phyloP scores from a whole-genome alignment of 768 basidiomycete genomes.

The Agrocybe pediades region DNA sequence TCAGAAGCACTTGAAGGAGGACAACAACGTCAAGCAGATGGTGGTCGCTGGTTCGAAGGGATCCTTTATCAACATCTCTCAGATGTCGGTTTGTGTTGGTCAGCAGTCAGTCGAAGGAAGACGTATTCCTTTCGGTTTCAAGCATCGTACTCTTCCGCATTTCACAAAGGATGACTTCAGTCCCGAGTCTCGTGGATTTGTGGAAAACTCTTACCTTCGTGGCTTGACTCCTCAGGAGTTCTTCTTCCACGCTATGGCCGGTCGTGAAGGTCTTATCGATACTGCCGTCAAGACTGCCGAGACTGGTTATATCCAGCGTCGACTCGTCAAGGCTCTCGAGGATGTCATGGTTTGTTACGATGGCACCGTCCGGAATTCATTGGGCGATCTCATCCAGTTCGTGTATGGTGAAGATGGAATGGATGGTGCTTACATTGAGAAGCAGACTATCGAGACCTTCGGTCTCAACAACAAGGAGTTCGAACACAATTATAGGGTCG shows the following conservation, averaged over 20 bases:
- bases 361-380: conserved; percentile 95
- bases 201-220: conserved; percentile 97
- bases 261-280: conserved; percentile 98
- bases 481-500: conserved; percentile 92
- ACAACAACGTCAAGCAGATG: conserved; percentile 99
- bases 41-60: conserved; percentile 99
- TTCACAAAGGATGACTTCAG: conserved; percentile 99
- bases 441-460: conserved; percentile 90
- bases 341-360: conserved; percentile 98
- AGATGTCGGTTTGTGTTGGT: conserved; percentile 99
- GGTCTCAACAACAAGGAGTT: conserved; percentile 81
- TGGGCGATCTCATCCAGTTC: conserved; percentile 95
- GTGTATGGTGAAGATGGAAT: conserved; percentile 98
- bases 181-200: conserved; percentile 96
- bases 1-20: conserved; percentile 97
- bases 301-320: conserved; percentile 98
- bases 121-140: conserved; percentile 98
- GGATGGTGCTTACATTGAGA: conserved; percentile 98
- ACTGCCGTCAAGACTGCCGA: conserved; percentile 99
- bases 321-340: conserved; percentile 96
- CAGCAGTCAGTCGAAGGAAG: conserved; percentile 98
- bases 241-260: conserved; percentile 99
- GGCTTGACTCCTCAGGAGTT: conserved; percentile 97
- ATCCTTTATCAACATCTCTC: conserved; percentile 99
- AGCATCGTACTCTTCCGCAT: conserved; percentile 93